A percentile compares a stretch with the other conserved stretches of the same genome.
These are phyloP conservation scores for Ananas comosus DNA, from an alignment of 176 grass and related monocot species.

Conservation along the genomic window DNA sequence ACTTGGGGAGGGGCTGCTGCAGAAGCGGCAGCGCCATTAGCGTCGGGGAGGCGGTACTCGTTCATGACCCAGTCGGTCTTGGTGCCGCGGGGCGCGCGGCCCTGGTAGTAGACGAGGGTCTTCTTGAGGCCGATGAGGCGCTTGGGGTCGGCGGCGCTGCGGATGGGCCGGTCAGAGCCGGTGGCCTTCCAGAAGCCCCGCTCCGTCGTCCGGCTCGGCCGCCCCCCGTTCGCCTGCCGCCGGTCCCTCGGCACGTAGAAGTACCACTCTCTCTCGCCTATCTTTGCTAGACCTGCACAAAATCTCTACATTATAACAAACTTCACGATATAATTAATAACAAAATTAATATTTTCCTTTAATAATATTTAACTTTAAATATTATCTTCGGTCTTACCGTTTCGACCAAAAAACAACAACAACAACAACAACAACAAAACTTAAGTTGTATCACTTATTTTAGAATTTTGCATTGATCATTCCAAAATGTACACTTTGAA, in stretches of 20 bases:
- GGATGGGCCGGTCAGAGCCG: slow-evolving; percentile 68
- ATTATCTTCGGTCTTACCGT: no score
- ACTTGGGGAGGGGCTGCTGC: slow-evolving; percentile 22
- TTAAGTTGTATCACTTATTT: no score
- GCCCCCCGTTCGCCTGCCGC: slow-evolving; percentile 38
- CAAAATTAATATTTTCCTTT: no score
- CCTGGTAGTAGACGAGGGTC: slow-evolving; percentile 87
- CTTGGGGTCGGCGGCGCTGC: slow-evolving; percentile 66
- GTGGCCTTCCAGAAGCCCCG: slow-evolving; percentile 97
- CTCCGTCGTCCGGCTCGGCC: slow-evolving; percentile 79
- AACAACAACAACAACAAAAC: no score
- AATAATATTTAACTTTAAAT: no score
- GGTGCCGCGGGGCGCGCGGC: slow-evolving; percentile 58
- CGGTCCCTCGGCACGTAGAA: slow-evolving; percentile 91
- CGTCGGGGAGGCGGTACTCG: slow-evolving; percentile 77
- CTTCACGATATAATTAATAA: no score
- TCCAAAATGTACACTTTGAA: no score
- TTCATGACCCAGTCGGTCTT: slow-evolving; percentile 99
- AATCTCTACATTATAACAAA: background rate
- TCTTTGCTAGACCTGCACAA: slow-evolving; percentile 37
- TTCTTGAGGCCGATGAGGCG: slow-evolving; percentile 91
- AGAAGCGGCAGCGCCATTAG: background rate
- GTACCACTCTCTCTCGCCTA: slow-evolving; percentile 95
- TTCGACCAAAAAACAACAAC: no score
- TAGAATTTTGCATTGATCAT: no score